phyloP scores from a whole-genome alignment of 495 filamentous ascomycete species.

The Cladorrhinum samala region DNA sequence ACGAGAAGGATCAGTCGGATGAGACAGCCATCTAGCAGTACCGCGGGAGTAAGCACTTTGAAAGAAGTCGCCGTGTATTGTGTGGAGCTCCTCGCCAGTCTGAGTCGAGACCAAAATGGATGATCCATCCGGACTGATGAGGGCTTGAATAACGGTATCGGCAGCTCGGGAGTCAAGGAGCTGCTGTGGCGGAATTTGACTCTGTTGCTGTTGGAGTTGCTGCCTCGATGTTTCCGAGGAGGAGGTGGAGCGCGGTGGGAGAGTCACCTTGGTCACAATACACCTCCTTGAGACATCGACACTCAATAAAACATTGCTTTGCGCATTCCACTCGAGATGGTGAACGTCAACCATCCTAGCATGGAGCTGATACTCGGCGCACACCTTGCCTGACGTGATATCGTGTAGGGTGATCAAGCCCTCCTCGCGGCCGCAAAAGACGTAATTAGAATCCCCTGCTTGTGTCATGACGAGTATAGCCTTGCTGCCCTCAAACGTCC shows the following conservation, averaged over 20 bases:
- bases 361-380: slow-evolving; percentile 11
- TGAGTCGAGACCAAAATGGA: slow-evolving; percentile 9
- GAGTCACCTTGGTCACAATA: slow-evolving; percentile 11
- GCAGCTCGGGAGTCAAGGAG: slow-evolving; percentile 16
- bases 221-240: neutral
- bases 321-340: slow-evolving; percentile 19
- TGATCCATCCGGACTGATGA: slow-evolving; percentile 10
- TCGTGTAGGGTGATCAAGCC: slow-evolving; percentile 20
- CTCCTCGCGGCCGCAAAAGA: slow-evolving; percentile 21
- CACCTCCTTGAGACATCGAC: slow-evolving; percentile 17
- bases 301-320: slow-evolving; percentile 17
- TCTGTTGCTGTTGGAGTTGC: slow-evolving; percentile 2
- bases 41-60: neutral
- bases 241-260: neutral
- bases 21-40: slow-evolving; percentile 10
- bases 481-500: slow-evolving; percentile 14
- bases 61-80: neutral
- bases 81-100: slow-evolving; percentile 9
- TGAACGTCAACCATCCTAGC: slow-evolving; percentile 14
- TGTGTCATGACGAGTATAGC: slow-evolving; percentile 14
- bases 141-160: slow-evolving; percentile 10
- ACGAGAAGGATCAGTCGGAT: slow-evolving; percentile 6
- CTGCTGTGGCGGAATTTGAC: slow-evolving; percentile 1
- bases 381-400: slow-evolving; percentile 6
- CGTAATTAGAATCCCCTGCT: slow-evolving; percentile 9